phyloP scores from a whole-genome alignment of 345 rosid species.

The Aquilaria sinensis region DNA sequence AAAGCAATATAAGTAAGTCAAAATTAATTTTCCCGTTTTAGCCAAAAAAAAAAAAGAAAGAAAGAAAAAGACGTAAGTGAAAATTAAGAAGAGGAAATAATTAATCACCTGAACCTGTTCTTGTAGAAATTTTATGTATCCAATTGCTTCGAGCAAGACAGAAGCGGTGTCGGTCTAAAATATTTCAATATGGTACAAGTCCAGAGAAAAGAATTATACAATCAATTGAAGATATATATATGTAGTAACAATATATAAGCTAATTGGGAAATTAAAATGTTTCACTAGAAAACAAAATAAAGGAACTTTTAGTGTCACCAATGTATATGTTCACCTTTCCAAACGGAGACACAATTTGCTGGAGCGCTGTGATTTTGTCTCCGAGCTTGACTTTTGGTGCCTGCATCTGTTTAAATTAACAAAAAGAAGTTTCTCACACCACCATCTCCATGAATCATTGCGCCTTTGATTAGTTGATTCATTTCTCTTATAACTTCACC shows the following conservation, averaged over 20 bases:
- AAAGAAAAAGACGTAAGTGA: too few species aligned
- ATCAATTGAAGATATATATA: not conserved
- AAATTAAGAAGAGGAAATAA: too few species aligned
- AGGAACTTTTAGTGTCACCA: slow-evolving; percentile 4
- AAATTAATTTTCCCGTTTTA: too few species aligned
- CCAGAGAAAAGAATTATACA: not conserved
- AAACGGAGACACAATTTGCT: slow-evolving; percentile 96
- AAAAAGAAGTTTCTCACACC: not conserved
- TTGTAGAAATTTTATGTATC: slow-evolving; percentile 67
- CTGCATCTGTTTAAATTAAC: slow-evolving; percentile 30
- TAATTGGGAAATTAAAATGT: not conserved
- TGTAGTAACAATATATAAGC: not conserved
- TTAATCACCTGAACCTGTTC: slow-evolving; percentile 70
- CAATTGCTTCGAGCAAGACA: slow-evolving; percentile 75
- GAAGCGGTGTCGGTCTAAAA: slow-evolving; percentile 92
- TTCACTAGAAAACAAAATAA: slow-evolving; percentile 3
- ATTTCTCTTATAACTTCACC: not conserved
- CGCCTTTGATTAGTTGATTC: not conserved
- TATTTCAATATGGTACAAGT: not conserved
- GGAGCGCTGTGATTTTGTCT: slow-evolving; percentile 83
- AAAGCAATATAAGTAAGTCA: slow-evolving; percentile 1
- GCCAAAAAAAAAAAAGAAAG: too few species aligned
- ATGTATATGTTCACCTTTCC: slow-evolving; percentile 53
- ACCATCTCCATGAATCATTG: not conserved
- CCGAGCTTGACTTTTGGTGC: slow-evolving; percentile 81